Evolutionary conservation across 1,139 yeast species (phyloP).

Genomic region (Sugiyamaella pinicola): DNA sequence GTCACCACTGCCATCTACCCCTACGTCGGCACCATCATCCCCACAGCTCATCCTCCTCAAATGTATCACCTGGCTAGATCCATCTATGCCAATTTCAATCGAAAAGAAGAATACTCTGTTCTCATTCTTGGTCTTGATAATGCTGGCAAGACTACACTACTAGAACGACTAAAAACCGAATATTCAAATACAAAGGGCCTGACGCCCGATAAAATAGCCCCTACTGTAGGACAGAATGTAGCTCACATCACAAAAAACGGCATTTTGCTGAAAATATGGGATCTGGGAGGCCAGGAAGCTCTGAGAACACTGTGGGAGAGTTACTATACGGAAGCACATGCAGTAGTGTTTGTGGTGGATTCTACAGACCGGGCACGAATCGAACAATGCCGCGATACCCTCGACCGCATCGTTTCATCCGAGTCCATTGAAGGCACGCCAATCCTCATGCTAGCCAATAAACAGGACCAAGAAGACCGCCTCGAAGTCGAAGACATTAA

Average conservation of each 20-base stretch:
- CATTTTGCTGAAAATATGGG: constrained; percentile 82
- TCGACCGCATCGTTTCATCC: constrained; percentile 52
- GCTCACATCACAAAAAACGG: constrained; percentile 56
- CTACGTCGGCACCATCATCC: no score
- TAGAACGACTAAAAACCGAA: constrained; percentile 61
- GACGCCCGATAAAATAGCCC: constrained; percentile 56
- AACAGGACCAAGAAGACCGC: constrained; percentile 86
- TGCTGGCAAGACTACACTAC: constrained; percentile 90
- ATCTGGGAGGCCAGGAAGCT: constrained; percentile 89
- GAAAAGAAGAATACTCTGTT: constrained; percentile 68
- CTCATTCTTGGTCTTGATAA: constrained; percentile 88
- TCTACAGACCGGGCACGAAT: constrained; percentile 82
- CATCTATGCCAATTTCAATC: constrained; percentile 57
- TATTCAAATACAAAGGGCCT: constrained; percentile 48
- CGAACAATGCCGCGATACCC: constrained; percentile 75
- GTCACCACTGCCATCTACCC: no score
- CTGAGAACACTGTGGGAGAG: constrained; percentile 84
- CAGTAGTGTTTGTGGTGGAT: constrained; percentile 88
- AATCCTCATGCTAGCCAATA: constrained; percentile 89
- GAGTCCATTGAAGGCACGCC: constrained; percentile 77
- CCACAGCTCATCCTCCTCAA: background rate
- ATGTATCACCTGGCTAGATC: constrained; percentile 73
- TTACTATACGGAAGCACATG: constrained; percentile 85
- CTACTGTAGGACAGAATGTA: constrained; percentile 79
- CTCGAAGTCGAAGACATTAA: constrained; percentile 78